A percentile compares a stretch with the other conserved stretches of the same genome.
These are phyloP conservation scores for Mortierella sp. DNA, from an alignment of 371 early-diverging fungal species.

Conservation along the genomic window DNA sequence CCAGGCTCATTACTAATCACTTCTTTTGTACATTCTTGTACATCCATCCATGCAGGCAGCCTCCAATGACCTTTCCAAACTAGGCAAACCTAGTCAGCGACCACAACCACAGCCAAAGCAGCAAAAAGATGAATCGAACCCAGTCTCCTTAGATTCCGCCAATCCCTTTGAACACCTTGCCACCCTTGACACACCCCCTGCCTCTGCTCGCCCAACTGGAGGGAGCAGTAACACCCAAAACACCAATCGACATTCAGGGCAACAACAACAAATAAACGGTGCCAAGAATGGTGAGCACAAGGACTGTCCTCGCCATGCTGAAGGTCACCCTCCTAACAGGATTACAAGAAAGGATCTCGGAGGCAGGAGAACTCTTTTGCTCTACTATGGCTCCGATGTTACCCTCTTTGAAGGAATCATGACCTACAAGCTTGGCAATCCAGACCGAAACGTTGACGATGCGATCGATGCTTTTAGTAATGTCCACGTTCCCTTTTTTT, in stretches of 20 bases:
- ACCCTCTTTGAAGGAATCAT: conserved; percentile 41
- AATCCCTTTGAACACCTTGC: conserved; percentile 18
- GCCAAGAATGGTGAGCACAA: conserved; percentile 16
- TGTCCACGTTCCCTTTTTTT: not conserved
- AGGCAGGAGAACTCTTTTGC: conserved; percentile 16
- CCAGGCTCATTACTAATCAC: too few species aligned
- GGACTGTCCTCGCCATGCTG: conserved; percentile 49
- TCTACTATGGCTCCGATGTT: conserved; percentile 46
- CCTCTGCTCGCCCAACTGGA: not conserved
- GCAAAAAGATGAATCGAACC: not conserved
- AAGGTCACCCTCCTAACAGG: conserved; percentile 36
- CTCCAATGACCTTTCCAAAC: conserved; percentile 32
- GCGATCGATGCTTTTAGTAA: conserved; percentile 50
- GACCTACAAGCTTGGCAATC: conserved; percentile 29
- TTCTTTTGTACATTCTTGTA: not conserved
- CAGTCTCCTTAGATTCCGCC: not conserved
- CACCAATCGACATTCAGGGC: not conserved
- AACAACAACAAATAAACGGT: not conserved
- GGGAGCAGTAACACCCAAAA: not conserved
- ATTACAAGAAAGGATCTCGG: conserved; percentile 37
- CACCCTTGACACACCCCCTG: conserved; percentile 9
- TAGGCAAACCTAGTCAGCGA: conserved; percentile 8
- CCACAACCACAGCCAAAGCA: conserved; percentile 6
- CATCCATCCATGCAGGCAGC: conserved; percentile 33
- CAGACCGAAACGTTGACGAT: conserved; percentile 44